Base-by-base conservation (phyloP, 176 grass and related monocot species). In the Areca catechu region DNA sequence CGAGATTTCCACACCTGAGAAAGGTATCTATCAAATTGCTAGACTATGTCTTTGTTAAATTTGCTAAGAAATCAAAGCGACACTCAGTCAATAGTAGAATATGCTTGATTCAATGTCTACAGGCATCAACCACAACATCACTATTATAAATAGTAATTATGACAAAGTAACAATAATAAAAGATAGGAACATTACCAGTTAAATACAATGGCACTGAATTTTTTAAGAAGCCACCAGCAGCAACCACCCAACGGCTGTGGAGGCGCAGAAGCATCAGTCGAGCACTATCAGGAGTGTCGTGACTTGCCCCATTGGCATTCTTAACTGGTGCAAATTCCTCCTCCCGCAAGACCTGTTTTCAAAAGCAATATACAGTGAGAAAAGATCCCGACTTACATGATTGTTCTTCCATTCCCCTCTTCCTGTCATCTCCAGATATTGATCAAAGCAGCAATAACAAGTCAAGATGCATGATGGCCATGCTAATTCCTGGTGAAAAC, bases 291-390 rank as follows among this genome's bases (percentile, higher is more conserved):
- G 91, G 91, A 48, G 86, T 95, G 74, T 90, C 91, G 50, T 95
- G 76, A 60, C 67, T 76, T 59, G 83, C 67, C 22, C 86, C 91
- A 24, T 90, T 90, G 65, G 91, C 91, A 86, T 90, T 95, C 80
- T 95, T 90, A 28, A 95, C 83, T 20, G 86, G 86, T 29, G 91
- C 86, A 82, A 95, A 95, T 86, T 95, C 91, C 77, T 95, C 91
- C 61, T 95, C 91, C 18, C 91, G 69, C 67, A 79, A 48, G n/a
- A 95, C 68, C 91, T 95, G 74, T 50, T 65, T n/a, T 28, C 50
- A 19, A 76, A 68, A n/a, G 49, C 34, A 43, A 43, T 43, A 43
- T 43, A 29, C 0, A 5, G 27, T 29, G 34, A 43, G 34, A 43
- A 43, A 43, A 43, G 34, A 43, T 43, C 34, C 34, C 34, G 14